Base-by-base conservation (phyloP, 2,329 filamentous ascomycete species). In the Trichoderma sp. region DNA sequence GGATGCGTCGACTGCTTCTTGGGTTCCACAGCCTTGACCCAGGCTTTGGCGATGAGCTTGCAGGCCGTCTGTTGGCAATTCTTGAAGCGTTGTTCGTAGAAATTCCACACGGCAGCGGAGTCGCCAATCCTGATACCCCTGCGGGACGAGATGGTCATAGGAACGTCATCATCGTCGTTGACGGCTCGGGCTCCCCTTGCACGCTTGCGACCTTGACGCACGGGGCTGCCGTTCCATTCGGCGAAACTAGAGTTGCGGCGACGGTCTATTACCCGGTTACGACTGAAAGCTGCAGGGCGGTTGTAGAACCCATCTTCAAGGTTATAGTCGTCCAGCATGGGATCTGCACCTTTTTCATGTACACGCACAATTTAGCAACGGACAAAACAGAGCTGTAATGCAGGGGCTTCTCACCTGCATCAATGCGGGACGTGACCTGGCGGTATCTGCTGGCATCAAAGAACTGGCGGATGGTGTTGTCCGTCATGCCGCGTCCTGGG, bases 1-100 rank as follows among this genome's bases (percentile, higher is more conserved):
- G 90, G 90, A 70, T 90, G 87, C 19, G 85, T 88, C 0, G 88
- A 88, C 74, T 92, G 90, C 75, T 93, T 93, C 76, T 90, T 91
- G 0, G 90, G 90, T 70, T 90, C 89, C 2, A 92, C 85, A 1
- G 86, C 82, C 72, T 91, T 91, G 66, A 93, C 87, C 85, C 90
- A 92, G 12, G 85, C 88, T 74, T 92, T 93, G 41, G 87, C 87
- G 60, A 92, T 87, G 28, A 88, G 78, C 75, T 92, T 92, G 77
- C 88, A 89, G 7, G 87, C 85, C 1, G 86, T 83, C 70, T 93
- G 90, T 71, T 92, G 89, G 69, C 89, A 84, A 65, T 84, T 83
- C 68, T 84, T 85, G 72, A 92, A 87, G 0, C 86, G 79, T 47
- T 83, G 80, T 55, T 84, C 80, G 68, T 90, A 89, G 68, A 88